These are phyloP conservation scores for Alternaria metachromatica DNA, from an alignment of 2,329 filamentous ascomycete genomes.

Conservation along the genomic window DNA sequence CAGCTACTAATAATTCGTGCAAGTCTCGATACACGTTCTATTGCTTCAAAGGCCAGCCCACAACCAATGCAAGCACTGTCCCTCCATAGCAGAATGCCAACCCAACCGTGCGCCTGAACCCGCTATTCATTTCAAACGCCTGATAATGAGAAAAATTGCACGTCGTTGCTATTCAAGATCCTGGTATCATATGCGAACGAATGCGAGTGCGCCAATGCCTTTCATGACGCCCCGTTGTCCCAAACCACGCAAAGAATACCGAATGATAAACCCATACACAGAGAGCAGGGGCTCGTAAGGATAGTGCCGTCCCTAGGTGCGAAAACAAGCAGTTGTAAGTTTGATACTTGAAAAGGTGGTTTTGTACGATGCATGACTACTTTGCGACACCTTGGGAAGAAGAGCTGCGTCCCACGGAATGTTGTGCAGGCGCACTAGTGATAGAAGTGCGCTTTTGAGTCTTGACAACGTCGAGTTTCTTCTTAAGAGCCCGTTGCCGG, in stretches of 20 bases:
- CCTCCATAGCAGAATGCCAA: neutral
- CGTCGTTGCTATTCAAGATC: conserved; percentile 1
- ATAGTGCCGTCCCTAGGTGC: neutral
- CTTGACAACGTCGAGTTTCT: conserved; percentile 54
- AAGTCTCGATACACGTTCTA: neutral
- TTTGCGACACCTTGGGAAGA: conserved; percentile 35
- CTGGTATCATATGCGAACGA: conserved; percentile 33
- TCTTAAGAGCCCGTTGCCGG: conserved; percentile 52
- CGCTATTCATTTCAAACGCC: neutral
- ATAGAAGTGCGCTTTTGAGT: conserved; percentile 46
- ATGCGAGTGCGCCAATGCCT: conserved; percentile 9
- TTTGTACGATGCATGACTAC: neutral
- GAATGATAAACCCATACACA: neutral
- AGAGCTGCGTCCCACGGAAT: conserved; percentile 40
- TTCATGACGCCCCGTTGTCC: neutral
- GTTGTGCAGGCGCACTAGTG: conserved; percentile 38
- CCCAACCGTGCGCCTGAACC: neutral
- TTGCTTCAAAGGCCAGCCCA: neutral
- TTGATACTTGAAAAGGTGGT: neutral
- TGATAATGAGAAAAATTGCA: neutral
- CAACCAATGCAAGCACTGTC: neutral
- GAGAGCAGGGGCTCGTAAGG: neutral
- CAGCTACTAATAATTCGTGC: neutral
- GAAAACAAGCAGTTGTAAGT: conserved; percentile 3
- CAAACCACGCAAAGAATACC: neutral